Conservation (phyloP, 2,329 filamentous ascomycete species). For the Ophiostoma montium region DNA sequence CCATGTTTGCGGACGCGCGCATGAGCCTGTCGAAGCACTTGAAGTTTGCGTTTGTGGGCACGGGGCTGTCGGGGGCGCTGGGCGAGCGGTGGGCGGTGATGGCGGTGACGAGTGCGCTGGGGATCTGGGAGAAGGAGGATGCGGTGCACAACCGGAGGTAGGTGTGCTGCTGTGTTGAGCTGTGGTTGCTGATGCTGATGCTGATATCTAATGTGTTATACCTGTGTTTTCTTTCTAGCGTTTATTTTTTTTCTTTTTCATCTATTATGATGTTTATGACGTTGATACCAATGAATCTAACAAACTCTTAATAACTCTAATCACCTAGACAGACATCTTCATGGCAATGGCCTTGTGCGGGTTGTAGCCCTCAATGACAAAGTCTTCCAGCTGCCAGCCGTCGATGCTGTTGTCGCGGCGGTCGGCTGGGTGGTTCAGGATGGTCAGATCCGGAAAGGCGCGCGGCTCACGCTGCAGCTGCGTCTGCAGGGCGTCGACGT, state of each 20-base stretch:
- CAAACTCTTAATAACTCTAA: no score
- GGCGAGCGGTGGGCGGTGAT: constrained; percentile 29
- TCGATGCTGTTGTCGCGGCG: constrained; percentile 60
- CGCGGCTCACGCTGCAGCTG: constrained; percentile 72
- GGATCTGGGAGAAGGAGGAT: constrained; percentile 18
- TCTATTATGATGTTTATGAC: not conserved
- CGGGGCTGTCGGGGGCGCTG: constrained; percentile 23
- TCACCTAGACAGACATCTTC: constrained; percentile 82
- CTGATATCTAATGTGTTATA: not conserved
- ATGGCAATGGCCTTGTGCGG: constrained; percentile 87
- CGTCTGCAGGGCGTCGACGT: constrained; percentile 70
- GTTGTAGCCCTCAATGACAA: constrained; percentile 75
- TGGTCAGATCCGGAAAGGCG: constrained; percentile 65
- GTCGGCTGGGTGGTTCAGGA: constrained; percentile 34
- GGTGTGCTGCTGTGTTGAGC: no score
- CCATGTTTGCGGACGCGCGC: constrained; percentile 22
- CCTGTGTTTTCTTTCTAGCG: not conserved
- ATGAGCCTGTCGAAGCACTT: constrained; percentile 22
- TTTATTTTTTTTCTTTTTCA: not conserved
- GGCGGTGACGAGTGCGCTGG: constrained; percentile 25
- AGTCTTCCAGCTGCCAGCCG: constrained; percentile 79
- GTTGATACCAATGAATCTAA: not conserved
- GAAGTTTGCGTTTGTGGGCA: constrained; percentile 27
- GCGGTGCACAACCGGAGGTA: constrained; percentile 3
- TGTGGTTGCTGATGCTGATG: not conserved